Evolutionary conservation across 192 early-diverging fungal genomes (phyloP).

Genomic region (Rhizoclosmatium sp.): DNA sequence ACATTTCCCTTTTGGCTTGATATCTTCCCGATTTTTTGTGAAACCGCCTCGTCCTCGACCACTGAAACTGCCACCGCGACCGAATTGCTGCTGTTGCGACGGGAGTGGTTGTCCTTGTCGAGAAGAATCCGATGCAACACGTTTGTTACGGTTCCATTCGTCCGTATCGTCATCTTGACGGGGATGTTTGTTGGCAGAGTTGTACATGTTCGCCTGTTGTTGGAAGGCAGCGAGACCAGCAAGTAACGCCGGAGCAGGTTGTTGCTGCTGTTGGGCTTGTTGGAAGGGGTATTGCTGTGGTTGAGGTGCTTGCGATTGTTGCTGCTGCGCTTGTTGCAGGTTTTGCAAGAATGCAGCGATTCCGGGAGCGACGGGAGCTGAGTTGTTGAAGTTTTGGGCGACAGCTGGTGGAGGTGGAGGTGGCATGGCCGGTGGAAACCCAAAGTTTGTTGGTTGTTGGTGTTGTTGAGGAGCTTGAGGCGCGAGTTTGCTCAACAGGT

Average conservation of each 20-base stretch:
- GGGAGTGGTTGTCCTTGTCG: not conserved
- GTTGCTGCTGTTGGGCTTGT: not conserved
- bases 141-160: not conserved
- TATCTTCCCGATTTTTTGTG: conserved; percentile 2
- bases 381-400: not conserved
- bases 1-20: conserved; percentile 26
- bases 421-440: not conserved
- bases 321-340: not conserved
- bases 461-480: not conserved
- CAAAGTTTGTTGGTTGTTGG: not conserved
- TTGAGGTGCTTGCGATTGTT: not conserved
- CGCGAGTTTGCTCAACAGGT: not conserved
- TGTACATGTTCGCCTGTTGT: conserved; percentile 1
- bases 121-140: too few species aligned
- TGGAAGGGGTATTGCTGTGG: not conserved
- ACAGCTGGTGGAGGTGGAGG: not conserved
- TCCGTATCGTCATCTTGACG: not conserved
- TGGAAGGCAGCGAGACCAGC: conserved; percentile 3
- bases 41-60: not conserved
- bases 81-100: not conserved
- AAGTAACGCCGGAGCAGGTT: not conserved
- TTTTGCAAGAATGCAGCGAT: not conserved
- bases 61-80: not conserved
- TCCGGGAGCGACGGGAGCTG: not conserved
- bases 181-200: not conserved